These are phyloP conservation scores for Alternaria arborescens DNA, from an alignment of 2,329 filamentous ascomycete species.

Conservation along the genomic window DNA sequence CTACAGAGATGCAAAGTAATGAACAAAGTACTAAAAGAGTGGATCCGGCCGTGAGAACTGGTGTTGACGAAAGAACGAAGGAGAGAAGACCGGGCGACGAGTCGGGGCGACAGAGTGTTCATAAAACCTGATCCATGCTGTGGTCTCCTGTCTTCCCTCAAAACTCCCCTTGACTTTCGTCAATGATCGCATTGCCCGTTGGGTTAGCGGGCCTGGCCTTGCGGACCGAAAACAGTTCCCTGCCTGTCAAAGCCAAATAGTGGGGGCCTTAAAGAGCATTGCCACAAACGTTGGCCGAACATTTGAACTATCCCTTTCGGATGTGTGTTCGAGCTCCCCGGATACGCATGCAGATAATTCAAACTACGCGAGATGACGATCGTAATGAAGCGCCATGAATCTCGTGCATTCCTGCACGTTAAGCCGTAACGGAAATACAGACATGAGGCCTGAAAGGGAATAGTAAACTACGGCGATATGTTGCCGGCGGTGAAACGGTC, in stretches of 20 bases:
- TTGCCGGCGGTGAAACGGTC: slow-evolving; percentile 4
- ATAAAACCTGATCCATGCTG: slow-evolving; percentile 9
- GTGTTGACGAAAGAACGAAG: not conserved
- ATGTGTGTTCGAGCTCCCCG: not conserved
- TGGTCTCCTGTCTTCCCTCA: slow-evolving; percentile 4
- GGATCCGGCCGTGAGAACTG: slow-evolving; percentile 5
- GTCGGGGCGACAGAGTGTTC: slow-evolving; percentile 2
- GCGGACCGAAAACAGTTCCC: slow-evolving; percentile 4
- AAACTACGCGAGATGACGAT: slow-evolving; percentile 7
- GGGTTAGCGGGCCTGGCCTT: not conserved
- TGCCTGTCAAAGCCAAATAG: slow-evolving; percentile 8
- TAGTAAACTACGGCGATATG: not conserved
- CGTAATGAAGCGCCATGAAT: not conserved
- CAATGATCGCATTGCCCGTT: slow-evolving; percentile 5
- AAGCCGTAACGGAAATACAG: not conserved
- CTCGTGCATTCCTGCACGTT: not conserved
- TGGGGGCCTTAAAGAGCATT: slow-evolving; percentile 3
- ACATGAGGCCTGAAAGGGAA: not conserved
- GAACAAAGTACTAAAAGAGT: not conserved
- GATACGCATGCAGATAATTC: not conserved
- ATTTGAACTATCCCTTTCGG: not conserved
- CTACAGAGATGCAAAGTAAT: slow-evolving; percentile 1
- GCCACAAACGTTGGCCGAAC: not conserved
- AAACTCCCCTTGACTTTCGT: slow-evolving; percentile 2
- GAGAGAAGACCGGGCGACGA: not conserved